Percentiles rank a stretch among this genome's conserved stretches.
These are phyloP conservation scores for Ceratocystis papillata DNA, from an alignment of 2,329 filamentous ascomycete species.

Conservation along the genomic window DNA sequence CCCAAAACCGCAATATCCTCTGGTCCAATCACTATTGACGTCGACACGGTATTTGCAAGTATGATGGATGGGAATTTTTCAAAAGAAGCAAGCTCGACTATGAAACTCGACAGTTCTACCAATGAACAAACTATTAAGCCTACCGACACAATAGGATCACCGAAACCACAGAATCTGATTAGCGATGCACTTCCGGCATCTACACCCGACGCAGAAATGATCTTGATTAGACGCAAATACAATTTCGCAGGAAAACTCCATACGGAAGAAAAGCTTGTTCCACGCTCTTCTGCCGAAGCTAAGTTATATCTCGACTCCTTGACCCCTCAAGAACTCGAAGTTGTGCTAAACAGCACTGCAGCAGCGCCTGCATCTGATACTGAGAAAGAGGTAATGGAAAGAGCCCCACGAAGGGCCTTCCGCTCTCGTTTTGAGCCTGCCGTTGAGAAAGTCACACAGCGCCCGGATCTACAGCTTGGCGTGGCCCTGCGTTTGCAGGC, in stretches of 20 bases:
- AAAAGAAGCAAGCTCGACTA: constrained; percentile 17
- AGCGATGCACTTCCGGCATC: neutral
- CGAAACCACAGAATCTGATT: constrained; percentile 1
- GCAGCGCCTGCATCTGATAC: constrained; percentile 24
- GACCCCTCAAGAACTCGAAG: constrained; percentile 26
- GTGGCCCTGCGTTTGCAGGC: constrained; percentile 40
- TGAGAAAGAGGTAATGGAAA: constrained; percentile 28
- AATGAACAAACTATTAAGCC: neutral
- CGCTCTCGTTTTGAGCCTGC: constrained; percentile 54
- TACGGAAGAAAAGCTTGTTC: constrained; percentile 59
- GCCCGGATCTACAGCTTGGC: constrained; percentile 49
- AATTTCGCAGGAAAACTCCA: constrained; percentile 64
- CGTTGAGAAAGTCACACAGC: constrained; percentile 35
- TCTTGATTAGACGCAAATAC: constrained; percentile 60
- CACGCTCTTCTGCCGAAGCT: constrained; percentile 54
- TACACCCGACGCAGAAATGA: constrained; percentile 33
- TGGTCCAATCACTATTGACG: constrained; percentile 57
- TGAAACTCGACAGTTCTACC: neutral
- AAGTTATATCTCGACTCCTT: constrained; percentile 46
- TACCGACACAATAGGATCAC: neutral
- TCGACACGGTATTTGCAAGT: constrained; percentile 58
- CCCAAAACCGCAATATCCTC: constrained; percentile 41
- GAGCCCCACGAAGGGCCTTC: constrained; percentile 44
- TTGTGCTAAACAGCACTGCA: constrained; percentile 14
- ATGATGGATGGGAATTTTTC: constrained; percentile 43